These are phyloP conservation scores for Diplodia corticola DNA, from an alignment of 2,329 filamentous ascomycete species.

Conservation along the genomic window DNA sequence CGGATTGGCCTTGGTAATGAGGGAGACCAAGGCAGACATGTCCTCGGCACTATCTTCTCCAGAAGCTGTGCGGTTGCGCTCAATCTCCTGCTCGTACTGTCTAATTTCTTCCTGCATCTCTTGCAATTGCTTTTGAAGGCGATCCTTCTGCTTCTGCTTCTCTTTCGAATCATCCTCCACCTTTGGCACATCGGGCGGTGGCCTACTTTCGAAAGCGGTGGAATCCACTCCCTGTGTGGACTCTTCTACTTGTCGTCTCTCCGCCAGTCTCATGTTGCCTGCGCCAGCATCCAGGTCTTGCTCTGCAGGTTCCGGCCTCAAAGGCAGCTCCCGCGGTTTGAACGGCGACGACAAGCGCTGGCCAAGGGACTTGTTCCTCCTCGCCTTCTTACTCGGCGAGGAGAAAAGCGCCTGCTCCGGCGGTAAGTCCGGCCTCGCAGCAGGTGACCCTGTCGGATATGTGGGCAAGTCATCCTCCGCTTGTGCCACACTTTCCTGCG, in stretches of 20 bases:
- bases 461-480: conserved; percentile 5
- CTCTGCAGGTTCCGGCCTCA: not conserved
- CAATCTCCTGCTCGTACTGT: conserved; percentile 33
- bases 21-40: conserved; percentile 27
- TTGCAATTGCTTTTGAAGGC: conserved; percentile 33
- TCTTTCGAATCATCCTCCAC: conserved; percentile 3
- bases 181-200: conserved; percentile 26
- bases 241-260: not conserved
- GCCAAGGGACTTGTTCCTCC: conserved; percentile 8
- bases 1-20: conserved; percentile 23
- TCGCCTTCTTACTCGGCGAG: conserved; percentile 16
- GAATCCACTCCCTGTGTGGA: not conserved
- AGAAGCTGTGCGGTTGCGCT: conserved; percentile 30
- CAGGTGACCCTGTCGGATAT: not conserved
- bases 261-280: not conserved
- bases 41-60: not conserved
- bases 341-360: conserved; percentile 18
- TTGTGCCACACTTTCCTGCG: not conserved
- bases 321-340: conserved; percentile 6
- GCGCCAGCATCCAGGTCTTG: not conserved
- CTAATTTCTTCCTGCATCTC: conserved; percentile 37
- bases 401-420: conserved; percentile 11
- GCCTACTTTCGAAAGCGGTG: conserved; percentile 4
- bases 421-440: conserved; percentile 9
- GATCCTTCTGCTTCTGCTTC: conserved; percentile 36